phyloP scores from a whole-genome alignment of 2,329 filamentous ascomycete genomes.

The Xylariaceae sp. region DNA sequence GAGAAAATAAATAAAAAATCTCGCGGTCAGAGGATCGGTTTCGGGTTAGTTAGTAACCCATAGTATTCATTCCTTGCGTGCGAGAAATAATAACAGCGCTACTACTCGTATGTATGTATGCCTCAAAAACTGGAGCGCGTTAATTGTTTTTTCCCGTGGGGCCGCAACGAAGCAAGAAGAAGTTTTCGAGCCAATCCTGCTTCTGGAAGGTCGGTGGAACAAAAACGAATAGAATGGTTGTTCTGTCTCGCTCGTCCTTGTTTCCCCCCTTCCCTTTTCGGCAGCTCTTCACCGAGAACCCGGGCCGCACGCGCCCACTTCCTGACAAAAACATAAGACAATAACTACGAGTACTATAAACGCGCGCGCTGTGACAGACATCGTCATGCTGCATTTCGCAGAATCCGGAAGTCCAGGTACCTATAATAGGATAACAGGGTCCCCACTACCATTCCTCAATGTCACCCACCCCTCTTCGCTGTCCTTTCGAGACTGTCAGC shows the following conservation, averaged over 20 bases:
- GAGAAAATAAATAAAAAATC: no score
- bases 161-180: slow-evolving; percentile 2
- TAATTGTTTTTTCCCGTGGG: slow-evolving; percentile 12
- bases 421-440: neutral
- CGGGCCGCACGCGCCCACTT: slow-evolving; percentile 10
- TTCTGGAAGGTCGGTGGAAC: slow-evolving; percentile 23
- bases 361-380: neutral
- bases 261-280: slow-evolving; percentile 3
- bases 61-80: neutral
- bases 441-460: neutral
- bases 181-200: slow-evolving; percentile 14
- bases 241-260: no score
- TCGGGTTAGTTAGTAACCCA: neutral
- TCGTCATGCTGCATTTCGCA: slow-evolving; percentile 12
- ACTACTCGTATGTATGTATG: no score
- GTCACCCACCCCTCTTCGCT: neutral
- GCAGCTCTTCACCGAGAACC: slow-evolving; percentile 21
- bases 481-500: neutral
- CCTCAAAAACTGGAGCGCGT: no score
- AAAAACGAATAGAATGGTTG: slow-evolving; percentile 9
- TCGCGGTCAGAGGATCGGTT: neutral
- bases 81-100: no score
- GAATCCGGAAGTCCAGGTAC: slow-evolving; percentile 4
- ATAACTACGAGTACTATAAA: no score
- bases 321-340: no score